Base-by-base conservation (phyloP, 1,284 basidiomycete genomes). In the Melampsora americana region DNA sequence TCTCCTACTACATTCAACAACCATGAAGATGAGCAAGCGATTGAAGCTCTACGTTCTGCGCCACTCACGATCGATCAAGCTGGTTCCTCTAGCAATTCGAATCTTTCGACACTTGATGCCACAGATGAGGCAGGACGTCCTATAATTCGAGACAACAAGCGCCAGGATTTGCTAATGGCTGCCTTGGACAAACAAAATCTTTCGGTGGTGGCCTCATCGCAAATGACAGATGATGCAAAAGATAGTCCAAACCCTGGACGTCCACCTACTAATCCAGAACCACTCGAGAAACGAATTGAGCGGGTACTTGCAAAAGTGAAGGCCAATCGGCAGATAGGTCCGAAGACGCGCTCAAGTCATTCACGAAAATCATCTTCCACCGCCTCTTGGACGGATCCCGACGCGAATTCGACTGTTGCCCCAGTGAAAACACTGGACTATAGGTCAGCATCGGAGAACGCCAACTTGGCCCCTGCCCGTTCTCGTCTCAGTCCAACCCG, bases 281-380 rank as follows among this genome's bases (percentile, higher is more conserved):
- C 86, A 0, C 83, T 90, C 12, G 88, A 88, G 42, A 89, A 92
- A 76, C 90, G 90, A 79, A 84, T 94, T 23, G 89, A 91, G 72
- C 86, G 92, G 2, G 90, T 94, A 3, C 85, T 94, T 64, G 87
- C 87, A 81, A 92, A 90, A 83, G 83, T 84, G 50, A 79, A 79
- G 26, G 75, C 61, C 35, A 35, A 23, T n/a, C 30, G 26, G 12
- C 39, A 67, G 26, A 16, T 7, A 12, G 32, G 28, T 56, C 4
- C 66, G 9, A 26, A 44, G 44, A 50, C 26, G 23, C 42, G 30
- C 28, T 26, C 28, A 14, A 35, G 20, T 26, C 28, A 28, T 35
- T 32, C 61, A 28, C 39, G 28, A 23, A 28, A 26, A n/a, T 35
- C 61, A 35, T 64, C 61, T 32, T 48, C 66, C 23, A 44, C 12